These are phyloP conservation scores for Cryptosporidium parvum DNA, from an alignment of 169 alveolate species.

Conservation along the genomic window DNA sequence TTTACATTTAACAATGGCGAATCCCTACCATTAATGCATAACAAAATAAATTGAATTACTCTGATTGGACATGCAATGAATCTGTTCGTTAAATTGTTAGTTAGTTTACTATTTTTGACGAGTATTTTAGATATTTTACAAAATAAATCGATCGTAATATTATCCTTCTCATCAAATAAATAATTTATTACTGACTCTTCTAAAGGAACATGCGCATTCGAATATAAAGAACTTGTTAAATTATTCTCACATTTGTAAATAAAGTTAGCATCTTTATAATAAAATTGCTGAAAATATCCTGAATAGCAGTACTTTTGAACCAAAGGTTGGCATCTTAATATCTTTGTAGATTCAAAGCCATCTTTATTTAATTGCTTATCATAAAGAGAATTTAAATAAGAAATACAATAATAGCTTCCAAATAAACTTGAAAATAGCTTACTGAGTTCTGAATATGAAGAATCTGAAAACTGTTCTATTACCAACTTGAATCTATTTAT, in stretches of 20 bases:
- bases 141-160: slow-evolving; percentile 9
- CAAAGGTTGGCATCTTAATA: slow-evolving; percentile 28
- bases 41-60: slow-evolving; percentile 52
- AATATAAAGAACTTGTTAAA: background rate
- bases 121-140: slow-evolving; percentile 21
- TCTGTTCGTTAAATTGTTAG: background rate
- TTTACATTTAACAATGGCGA: slow-evolving; percentile 46
- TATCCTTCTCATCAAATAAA: slow-evolving; percentile 2
- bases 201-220: background rate
- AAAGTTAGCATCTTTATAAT: background rate
- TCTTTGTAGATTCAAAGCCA: background rate
- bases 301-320: background rate
- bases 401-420: background rate
- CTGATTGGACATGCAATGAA: slow-evolving; percentile 47
- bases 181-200: slow-evolving; percentile 32
- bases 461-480: slow-evolving; percentile 3
- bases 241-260: background rate
- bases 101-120: slow-evolving; percentile 12
- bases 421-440: background rate
- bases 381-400: slow-evolving; percentile 2
- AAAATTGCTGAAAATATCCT: background rate
- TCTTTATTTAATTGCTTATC: background rate
- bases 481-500: slow-evolving; percentile 22
- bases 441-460: background rate
- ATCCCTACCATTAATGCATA: slow-evolving; percentile 26